Evolutionary conservation across 2,329 filamentous ascomycete genomes (phyloP).

Genomic region (Pyrenophora tritici-repentis): DNA sequence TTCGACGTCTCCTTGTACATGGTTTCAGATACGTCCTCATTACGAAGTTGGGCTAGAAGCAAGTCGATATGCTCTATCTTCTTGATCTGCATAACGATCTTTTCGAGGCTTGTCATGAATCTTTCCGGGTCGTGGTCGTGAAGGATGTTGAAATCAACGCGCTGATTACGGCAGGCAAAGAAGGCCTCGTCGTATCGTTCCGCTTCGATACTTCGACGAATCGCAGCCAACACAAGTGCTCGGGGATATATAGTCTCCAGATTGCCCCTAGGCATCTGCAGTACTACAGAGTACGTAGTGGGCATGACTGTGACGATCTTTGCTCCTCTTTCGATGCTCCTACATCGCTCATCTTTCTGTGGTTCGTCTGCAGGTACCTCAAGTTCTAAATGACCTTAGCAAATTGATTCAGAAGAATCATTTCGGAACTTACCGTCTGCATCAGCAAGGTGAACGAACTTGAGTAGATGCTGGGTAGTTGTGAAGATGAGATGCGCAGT

Average conservation of each 20-base stretch:
- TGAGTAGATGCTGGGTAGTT: conserved; percentile 88
- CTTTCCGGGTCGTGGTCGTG: conserved; percentile 90
- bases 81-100: conserved; percentile 84
- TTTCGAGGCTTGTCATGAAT: conserved; percentile 74
- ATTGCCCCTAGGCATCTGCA: conserved; percentile 97
- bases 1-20: conserved; percentile 89
- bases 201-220: conserved; percentile 77
- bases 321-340: conserved; percentile 88
- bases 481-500: conserved; percentile 86
- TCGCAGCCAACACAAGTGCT: conserved; percentile 88
- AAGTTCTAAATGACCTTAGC: conserved; percentile 62
- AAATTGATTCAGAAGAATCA: neutral
- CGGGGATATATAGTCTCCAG: conserved; percentile 93
- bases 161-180: conserved; percentile 83
- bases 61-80: conserved; percentile 84
- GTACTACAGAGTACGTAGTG: conserved; percentile 78
- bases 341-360: conserved; percentile 87
- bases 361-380: conserved; percentile 86
- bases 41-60: conserved; percentile 82
- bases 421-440: conserved; percentile 61
- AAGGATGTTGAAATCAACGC: conserved; percentile 97
- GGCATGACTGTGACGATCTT: conserved; percentile 88
- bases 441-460: conserved; percentile 81
- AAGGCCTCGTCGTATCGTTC: conserved; percentile 87
- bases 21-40: conserved; percentile 90